Conservation (phyloP, 768 basidiomycete genomes). For the Suillus luteus region DNA sequence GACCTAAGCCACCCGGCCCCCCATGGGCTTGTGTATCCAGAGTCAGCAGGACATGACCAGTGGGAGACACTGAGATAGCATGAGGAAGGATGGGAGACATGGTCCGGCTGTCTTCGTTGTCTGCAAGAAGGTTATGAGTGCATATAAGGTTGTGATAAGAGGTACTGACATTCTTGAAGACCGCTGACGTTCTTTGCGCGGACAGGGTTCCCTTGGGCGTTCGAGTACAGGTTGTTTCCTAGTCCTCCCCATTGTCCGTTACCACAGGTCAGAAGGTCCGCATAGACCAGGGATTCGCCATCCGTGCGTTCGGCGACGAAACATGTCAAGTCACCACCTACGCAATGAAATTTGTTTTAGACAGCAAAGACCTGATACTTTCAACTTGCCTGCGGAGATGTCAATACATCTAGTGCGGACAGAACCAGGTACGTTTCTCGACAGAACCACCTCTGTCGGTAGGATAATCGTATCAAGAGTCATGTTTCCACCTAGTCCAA, state of each 20-base stretch:
- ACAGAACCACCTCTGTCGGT: slow-evolving; percentile 84
- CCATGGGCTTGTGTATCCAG: slow-evolving; percentile 60
- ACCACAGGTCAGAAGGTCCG: slow-evolving; percentile 74
- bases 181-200: slow-evolving; percentile 82
- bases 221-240: slow-evolving; percentile 64
- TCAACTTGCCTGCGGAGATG: slow-evolving; percentile 59
- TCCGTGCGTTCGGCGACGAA: slow-evolving; percentile 68
- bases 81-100: slow-evolving; percentile 66
- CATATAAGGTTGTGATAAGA: slow-evolving; percentile 11
- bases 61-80: slow-evolving; percentile 66
- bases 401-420: slow-evolving; percentile 61
- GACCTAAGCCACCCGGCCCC: slow-evolving; percentile 51
- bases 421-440: slow-evolving; percentile 52
- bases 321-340: slow-evolving; percentile 73
- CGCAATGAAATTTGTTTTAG: not conserved
- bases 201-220: slow-evolving; percentile 66
- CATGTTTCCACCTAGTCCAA: slow-evolving; percentile 71
- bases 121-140: slow-evolving; percentile 38
- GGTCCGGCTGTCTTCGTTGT: slow-evolving; percentile 60
- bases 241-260: slow-evolving; percentile 85
- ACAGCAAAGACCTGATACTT: not conserved
- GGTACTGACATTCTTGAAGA: slow-evolving; percentile 77
- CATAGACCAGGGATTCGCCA: slow-evolving; percentile 34
- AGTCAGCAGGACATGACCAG: slow-evolving; percentile 74
- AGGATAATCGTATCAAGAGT: slow-evolving; percentile 69